Base-by-base conservation (phyloP, 1,284 basidiomycete genomes). In the Ceratobasidium sp. region DNA sequence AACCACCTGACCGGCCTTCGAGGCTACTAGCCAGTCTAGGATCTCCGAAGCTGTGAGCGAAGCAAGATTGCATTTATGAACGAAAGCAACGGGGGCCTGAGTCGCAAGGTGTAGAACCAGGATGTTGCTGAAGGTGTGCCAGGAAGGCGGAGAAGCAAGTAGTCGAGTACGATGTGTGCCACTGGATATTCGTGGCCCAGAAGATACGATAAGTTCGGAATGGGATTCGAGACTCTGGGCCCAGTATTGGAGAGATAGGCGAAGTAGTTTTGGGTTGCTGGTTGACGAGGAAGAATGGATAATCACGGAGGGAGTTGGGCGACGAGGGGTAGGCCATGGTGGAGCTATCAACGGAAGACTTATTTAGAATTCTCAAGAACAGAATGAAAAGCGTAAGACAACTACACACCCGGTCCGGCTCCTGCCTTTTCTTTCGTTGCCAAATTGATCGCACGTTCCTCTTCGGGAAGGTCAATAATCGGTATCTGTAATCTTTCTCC, bases 181-280 rank as follows among this genome's bases (percentile, higher is more conserved):
- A 42, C n/a, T 9, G 18, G 56, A 42, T 1, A 14, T 16, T 11
- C 3, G 44, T n/a, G 46, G 30, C 9, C 23, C 25, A 14, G 33
- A 23, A 8, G 60, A 42, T 28, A 2, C 11, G 44, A 33, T 62
- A 18, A 21, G 40, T 11, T 64, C 42, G 3, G 42, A 51, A 30
- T 51, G 48, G 2, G 33, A 49, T 25, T 51, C 62, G 48, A 64
- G 62, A 33, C 21, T 30, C 33, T 33, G 40, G 7, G 60, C 60
- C 60, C 60, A 62, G 60, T 62, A 62, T 25, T 62, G 60, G 18
- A 64, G 48, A 11, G 62, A 12, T 6, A 64, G 33, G 9, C 62
- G 44, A 40, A 64, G 28, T 18, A 53, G 48, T 40, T 64, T 64
- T 16, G 62, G 62, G 12, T 30, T 25, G 33, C 21, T 40, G 16